Base-by-base conservation (phyloP, 2,329 filamentous ascomycete species). In the Microdochium nivale region DNA sequence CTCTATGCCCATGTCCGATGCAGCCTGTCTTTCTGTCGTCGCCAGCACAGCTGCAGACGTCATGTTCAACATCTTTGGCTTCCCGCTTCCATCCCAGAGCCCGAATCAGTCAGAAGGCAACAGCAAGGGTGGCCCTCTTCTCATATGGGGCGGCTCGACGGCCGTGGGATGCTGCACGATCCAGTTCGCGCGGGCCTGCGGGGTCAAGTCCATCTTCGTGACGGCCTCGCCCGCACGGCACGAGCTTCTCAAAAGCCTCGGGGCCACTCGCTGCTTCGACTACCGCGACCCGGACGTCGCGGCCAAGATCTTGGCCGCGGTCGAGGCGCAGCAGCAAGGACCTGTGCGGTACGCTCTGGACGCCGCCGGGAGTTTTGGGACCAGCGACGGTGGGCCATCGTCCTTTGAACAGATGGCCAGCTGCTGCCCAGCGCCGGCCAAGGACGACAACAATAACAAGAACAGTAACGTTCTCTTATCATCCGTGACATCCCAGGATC, bases 131-230 rank as follows among this genome's bases (percentile, higher is more conserved):
- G 53, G 61, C 7, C 58, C 59, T 1, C 7, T 69, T 7, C 52
- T 71, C 16, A 60, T 71, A 44, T 71, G 69, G 69, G 69, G 67
- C n/a, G 69, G 65, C 8, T 62, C 60, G 3, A 62, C 62, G 1
- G 61, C 59, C 37, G 67, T 70, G 1, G 69, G 69, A 8, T 55
- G 60, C 27, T 61, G 59, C 23, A 65, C 65, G 4, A 61, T 71
- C 16, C 67, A 71, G 49, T 53, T 70, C 2, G 68, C 67, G 0
- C 56, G 55, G 5, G 62, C 62, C 0, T 60, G 64, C 1, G 69
- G 68, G 2, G 54, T 58, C 5, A 53, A 52, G 0, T 58, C 59
- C 13, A 67, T 72, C 16, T 58, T 70, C 24, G 62, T 64, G 1
- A 70, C 68, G 0, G 62, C 64, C 0, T 65, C 63, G 7, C 49